Evolutionary conservation across 441 rosid species (phyloP).

Genomic region (Jatropha multifida): DNA sequence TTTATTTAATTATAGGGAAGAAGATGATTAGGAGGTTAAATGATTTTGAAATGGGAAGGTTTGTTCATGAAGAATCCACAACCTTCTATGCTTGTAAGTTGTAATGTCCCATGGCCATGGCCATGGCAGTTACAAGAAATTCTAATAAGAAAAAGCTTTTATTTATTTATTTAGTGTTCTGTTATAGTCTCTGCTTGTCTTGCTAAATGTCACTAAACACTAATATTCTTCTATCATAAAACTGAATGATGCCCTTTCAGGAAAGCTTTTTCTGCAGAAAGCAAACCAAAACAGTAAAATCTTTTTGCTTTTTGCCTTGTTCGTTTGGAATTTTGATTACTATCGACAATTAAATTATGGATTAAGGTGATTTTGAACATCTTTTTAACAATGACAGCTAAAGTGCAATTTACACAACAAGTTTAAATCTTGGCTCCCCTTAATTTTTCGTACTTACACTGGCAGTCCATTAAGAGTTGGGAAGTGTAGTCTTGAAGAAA

Average conservation of each 20-base stretch:
- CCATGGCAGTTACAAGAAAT: background rate
- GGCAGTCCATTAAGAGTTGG: no score
- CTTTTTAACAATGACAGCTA: no score
- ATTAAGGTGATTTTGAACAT: no score
- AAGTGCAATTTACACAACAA: no score
- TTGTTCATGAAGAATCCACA: background rate
- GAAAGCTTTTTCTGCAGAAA: background rate
- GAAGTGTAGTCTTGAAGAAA: slow-evolving; percentile 13
- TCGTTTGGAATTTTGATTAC: background rate
- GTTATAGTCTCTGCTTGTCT: background rate
- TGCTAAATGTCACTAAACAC: background rate
- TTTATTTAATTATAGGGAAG: background rate
- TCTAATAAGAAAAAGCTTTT: slow-evolving; percentile 12
- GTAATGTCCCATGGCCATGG: background rate
- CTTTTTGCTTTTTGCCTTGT: background rate
- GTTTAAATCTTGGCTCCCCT: no score
- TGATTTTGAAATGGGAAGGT: background rate
- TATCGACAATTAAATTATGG: no score
- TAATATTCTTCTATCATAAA: background rate
- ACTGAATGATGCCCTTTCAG: background rate
- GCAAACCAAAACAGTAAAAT: background rate
- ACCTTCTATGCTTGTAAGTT: slow-evolving; percentile 6
- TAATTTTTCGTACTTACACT: no score
- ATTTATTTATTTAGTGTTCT: background rate
- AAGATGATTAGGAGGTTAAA: background rate